phyloP scores from a whole-genome alignment of 139 green algal species.

The Asterochloris sp. region DNA sequence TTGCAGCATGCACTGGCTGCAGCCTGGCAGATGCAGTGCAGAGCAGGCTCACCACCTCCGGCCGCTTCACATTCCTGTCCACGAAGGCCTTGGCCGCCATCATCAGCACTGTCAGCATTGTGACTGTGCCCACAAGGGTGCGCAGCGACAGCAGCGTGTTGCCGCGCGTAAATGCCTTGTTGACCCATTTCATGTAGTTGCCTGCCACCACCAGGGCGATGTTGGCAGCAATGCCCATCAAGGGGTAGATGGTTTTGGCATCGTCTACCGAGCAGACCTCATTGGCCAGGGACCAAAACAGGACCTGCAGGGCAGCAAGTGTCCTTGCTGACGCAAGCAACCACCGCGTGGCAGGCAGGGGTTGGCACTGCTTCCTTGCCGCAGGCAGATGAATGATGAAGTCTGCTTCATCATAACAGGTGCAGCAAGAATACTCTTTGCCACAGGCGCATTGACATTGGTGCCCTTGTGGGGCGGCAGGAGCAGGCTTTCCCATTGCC shows the following conservation, averaged over 20 bases:
- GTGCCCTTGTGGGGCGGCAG: no score
- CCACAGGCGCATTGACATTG: no score
- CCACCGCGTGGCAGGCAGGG: no score
- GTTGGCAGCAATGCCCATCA: constrained; percentile 81
- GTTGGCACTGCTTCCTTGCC: no score
- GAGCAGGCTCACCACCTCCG: neutral
- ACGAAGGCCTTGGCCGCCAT: constrained; percentile 50
- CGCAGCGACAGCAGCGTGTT: constrained; percentile 39
- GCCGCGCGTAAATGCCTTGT: constrained; percentile 23
- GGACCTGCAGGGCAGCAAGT: neutral
- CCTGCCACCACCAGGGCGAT: constrained; percentile 62
- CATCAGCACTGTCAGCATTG: constrained; percentile 56
- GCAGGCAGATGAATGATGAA: no score
- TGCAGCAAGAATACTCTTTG: no score
- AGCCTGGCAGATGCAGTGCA: neutral
- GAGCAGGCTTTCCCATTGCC: no score
- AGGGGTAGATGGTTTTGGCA: constrained; percentile 73
- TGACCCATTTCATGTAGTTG: constrained; percentile 62
- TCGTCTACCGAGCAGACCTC: constrained; percentile 53
- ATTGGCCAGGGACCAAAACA: constrained; percentile 79
- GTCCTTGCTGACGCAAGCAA: no score
- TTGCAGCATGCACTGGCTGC: neutral
- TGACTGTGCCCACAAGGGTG: constrained; percentile 52
- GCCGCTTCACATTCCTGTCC: constrained; percentile 22
- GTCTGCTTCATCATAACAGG: no score